A percentile compares a stretch with the other conserved stretches of the same genome.
Conservation (phyloP, 805 yeast species). For the Metschnikowia hibisci region DNA sequence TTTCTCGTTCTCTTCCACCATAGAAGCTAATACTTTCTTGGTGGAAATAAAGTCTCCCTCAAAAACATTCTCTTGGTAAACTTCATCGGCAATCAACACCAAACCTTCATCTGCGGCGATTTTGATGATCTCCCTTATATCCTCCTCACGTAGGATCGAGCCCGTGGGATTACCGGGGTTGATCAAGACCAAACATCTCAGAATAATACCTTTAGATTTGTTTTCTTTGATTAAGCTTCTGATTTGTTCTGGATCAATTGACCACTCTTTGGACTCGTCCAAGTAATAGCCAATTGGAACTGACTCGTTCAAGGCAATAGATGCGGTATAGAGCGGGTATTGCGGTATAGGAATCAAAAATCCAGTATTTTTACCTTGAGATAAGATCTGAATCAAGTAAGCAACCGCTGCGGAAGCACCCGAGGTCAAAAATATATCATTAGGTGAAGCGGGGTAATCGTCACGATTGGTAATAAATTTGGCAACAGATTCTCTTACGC, state of each 20-base stretch:
- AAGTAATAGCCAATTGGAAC: conserved; percentile 82
- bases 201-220: conserved; percentile 48
- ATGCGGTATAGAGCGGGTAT: conserved; percentile 96
- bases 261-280: conserved; percentile 81
- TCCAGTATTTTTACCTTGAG: conserved; percentile 66
- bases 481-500: conserved; percentile 75
- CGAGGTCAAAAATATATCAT: conserved; percentile 76
- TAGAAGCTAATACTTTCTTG: conserved; percentile 68
- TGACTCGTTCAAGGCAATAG: conserved; percentile 78
- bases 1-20: conserved; percentile 53
- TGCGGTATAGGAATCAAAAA: conserved; percentile 95
- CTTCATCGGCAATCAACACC: conserved; percentile 94
- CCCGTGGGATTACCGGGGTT: conserved; percentile 99
- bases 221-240: conserved; percentile 50
- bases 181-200: conserved; percentile 83
- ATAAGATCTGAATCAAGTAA: conserved; percentile 65
- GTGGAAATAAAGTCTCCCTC: conserved; percentile 78
- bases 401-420: conserved; percentile 97
- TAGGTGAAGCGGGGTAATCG: conserved; percentile 58
- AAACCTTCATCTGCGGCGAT: conserved; percentile 83
- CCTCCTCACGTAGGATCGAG: conserved; percentile 60
- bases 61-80: conserved; percentile 90
- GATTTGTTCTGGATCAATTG: conserved; percentile 67
- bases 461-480: conserved; percentile 76
- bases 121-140: conserved; percentile 66